Base-by-base conservation (phyloP, 345 rosid genomes). In the Citrus cavaleriei region DNA sequence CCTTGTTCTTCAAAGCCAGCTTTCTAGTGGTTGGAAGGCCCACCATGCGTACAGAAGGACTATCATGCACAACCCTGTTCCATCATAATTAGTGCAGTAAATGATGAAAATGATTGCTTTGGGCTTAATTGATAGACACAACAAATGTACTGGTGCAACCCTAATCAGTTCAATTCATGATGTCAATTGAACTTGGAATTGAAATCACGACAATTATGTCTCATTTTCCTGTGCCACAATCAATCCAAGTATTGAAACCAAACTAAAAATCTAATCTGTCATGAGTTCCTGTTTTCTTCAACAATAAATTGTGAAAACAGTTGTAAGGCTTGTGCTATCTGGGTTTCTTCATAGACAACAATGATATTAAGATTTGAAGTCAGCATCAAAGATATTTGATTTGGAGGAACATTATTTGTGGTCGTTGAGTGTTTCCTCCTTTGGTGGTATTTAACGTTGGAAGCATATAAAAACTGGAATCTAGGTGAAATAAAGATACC, bases 1-100 rank as follows among this genome's bases (percentile, higher is more conserved):
- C 81, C 89, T 91, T 94, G 89, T 89, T 96, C 86, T 94, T 96
- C 89, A 83, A 32, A 65, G 93, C 94, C 79, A 96, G 84, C 86
- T 96, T 96, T 87, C 98, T 91, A 38, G 97, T 92, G 34, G 97
- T 91, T 49, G 97, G 95, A 27, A 96, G 93, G 42, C 86, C 68
- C 75, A 72, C 77, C 89, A 96, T 78, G 65, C 98, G 97, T 72
- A 88, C 93, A n/a, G 95, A 84, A 78, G 98, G 97, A 68, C 81
- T 81, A 84, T 96, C 97, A 14, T 83, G 84, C 70, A 91, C 93
- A 70, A 92, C 78, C 82, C 99, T 96, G 92, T 78, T 66, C 81
- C 30, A 59, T 64, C 68, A 28, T 12, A 58, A 28, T 24, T 51
- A 82, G 83, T 38, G 10, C 63, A 57, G 34, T 42, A 40, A 59